These are phyloP conservation scores for Glycine latifolia DNA, from an alignment of 306 rosid genomes.

Conservation along the genomic window DNA sequence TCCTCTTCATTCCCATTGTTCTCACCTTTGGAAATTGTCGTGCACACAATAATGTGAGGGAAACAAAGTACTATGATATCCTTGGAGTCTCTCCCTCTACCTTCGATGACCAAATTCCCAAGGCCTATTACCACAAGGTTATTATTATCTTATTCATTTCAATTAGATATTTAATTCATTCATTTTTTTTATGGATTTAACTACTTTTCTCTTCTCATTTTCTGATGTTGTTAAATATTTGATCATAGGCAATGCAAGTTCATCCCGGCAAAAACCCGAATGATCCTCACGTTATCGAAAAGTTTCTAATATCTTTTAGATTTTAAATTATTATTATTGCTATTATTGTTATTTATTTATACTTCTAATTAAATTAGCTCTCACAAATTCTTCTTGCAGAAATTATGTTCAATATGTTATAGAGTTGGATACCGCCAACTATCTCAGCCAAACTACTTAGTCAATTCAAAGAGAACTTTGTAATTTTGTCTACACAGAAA, in stretches of 20 bases:
- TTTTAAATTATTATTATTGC: no score
- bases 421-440: no score
- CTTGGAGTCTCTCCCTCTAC: slow-evolving; percentile 74
- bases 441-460: no score
- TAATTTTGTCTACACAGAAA: no score
- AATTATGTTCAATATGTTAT: no score
- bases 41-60: slow-evolving; percentile 62
- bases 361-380: no score
- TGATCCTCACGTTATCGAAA: slow-evolving; percentile 86
- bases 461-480: no score
- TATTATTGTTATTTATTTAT: no score
- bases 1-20: slow-evolving; percentile 7
- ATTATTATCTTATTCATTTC: neutral
- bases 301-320: no score
- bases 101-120: slow-evolving; percentile 83
- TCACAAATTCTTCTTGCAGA: no score
- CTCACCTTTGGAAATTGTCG: slow-evolving; percentile 6
- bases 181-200: neutral
- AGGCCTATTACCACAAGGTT: slow-evolving; percentile 92
- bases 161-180: neutral
- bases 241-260: slow-evolving; percentile 76
- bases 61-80: slow-evolving; percentile 84
- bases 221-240: no score
- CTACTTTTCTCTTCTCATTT: neutral
- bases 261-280: slow-evolving; percentile 94